These are phyloP conservation scores for Wallacemonas sp. DNA, from an alignment of 208 protist species.

Conservation along the genomic window DNA sequence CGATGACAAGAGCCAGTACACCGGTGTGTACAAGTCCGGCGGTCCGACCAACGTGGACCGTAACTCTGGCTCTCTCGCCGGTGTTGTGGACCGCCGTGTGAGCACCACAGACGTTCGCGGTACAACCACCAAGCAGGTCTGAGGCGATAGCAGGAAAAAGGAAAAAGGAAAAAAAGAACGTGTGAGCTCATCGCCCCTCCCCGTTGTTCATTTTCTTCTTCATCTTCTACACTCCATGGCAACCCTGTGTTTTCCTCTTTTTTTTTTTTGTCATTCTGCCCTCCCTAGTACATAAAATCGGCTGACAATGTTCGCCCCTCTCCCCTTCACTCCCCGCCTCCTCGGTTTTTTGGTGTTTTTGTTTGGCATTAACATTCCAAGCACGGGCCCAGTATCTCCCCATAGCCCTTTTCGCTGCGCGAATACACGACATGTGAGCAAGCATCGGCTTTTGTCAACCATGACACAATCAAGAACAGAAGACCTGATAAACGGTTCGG, in stretches of 20 bases:
- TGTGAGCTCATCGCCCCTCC: neutral
- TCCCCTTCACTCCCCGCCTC: too few species aligned
- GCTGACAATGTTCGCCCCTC: too few species aligned
- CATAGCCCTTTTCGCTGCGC: too few species aligned
- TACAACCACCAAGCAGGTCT: conserved; percentile 78
- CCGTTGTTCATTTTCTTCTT: neutral
- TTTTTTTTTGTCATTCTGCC: neutral
- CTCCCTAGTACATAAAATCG: too few species aligned
- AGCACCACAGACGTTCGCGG: conserved; percentile 68
- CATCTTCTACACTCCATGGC: neutral
- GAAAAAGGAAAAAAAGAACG: neutral
- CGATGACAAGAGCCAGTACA: conserved; percentile 92
- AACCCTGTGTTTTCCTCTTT: conserved; percentile 4
- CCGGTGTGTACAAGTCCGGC: conserved; percentile 86
- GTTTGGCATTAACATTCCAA: too few species aligned
- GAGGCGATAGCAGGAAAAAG: conserved; percentile 15
- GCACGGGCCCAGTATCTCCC: too few species aligned
- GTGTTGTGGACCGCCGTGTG: conserved; percentile 85
- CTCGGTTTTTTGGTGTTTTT: too few species aligned
- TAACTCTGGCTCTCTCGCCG: conserved; percentile 77
- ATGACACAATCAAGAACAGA: too few species aligned
- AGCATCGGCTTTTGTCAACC: too few species aligned
- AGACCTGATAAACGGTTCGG: too few species aligned
- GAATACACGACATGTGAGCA: too few species aligned
- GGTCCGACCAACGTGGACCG: conserved; percentile 91